Base-by-base conservation (phyloP, 2,329 filamentous ascomycete species). In the Lasiodiplodia citricola region DNA sequence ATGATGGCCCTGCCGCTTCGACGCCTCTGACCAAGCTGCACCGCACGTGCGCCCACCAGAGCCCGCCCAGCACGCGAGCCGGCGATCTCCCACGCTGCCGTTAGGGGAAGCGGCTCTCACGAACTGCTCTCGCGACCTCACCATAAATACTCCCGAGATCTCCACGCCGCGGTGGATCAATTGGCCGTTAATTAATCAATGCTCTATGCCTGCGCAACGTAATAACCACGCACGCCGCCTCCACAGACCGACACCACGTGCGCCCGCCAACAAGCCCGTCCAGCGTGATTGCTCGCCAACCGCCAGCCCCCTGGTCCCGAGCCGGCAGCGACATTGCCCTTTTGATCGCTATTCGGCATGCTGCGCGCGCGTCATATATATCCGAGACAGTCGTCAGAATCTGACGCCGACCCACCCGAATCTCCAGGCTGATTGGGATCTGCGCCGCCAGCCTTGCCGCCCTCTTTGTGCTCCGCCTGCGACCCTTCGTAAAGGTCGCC, bases 371-470 rank as follows among this genome's bases (percentile, higher is more conserved):
- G 63, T 66, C 52, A 66, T n/a, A 41, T 66, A 55, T 44, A 66
- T 60, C 47, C 44, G 55, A 58, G 56, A 68, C 66, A 58, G 55
- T 68, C 66, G 66, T 62, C 66, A 57, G 66, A 68, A 47, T 68
- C 66, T 60, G 66, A 60, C 66, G 56, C 66, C 55, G 66, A 68
- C 66, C 66, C 56, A 62, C 66, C 66, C 56, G 66, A 68, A 68
- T 68, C 66, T 68, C 66, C 66, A 68, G 37, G 66, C 66, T 68
- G 66, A 68, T 68, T 68, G 66, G 66, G 66, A 68, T 68, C 66
- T 68, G 66, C 66, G 56, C 47, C 50, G 66, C 55, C 52, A 66
- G 63, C 66, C 66, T 52, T 60, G 66, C 55, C 44, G 66, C 56
- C 55, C 56, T 18, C 56, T 35, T 68, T 38, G 18, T 54, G 66